Conservation (phyloP, 2,329 filamentous ascomycete genomes). For the Cercospora sp. region DNA sequence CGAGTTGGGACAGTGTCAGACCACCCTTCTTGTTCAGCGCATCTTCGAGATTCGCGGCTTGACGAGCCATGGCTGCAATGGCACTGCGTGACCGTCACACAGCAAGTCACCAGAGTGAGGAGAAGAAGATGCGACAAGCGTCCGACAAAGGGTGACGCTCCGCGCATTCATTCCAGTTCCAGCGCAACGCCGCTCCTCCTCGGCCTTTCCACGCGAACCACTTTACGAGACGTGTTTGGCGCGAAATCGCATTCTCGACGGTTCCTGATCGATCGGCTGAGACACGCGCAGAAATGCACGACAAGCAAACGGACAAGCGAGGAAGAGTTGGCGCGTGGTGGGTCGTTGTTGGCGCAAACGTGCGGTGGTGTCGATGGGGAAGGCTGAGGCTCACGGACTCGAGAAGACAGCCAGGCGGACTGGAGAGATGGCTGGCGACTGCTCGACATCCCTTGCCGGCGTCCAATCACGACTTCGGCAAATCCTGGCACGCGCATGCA, state of each 20-base stretch:
- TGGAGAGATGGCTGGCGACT: not conserved
- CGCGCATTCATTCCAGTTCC: slow-evolving; percentile 9
- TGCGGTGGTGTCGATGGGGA: not conserved
- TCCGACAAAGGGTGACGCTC: slow-evolving; percentile 1
- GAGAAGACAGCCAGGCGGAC: not conserved
- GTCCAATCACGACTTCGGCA: slow-evolving; percentile 1
- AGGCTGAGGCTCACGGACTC: slow-evolving; percentile 1
- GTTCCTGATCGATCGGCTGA: not conserved
- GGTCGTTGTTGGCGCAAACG: slow-evolving; percentile 1
- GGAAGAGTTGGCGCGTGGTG: not conserved
- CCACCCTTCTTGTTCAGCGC: slow-evolving; percentile 63
- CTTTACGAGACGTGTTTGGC: slow-evolving; percentile 3
- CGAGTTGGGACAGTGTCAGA: slow-evolving; percentile 82
- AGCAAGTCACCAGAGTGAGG: not conserved
- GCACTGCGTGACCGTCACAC: not conserved
- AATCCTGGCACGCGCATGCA: not conserved
- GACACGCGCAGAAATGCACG: not conserved
- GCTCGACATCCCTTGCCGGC: not conserved
- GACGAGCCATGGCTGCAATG: slow-evolving; percentile 30
- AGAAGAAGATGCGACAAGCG: not conserved
- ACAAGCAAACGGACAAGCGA: not conserved
- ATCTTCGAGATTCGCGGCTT: slow-evolving; percentile 43
- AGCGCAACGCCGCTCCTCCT: slow-evolving; percentile 4
- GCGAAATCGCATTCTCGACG: not conserved
- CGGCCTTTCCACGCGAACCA: slow-evolving; percentile 3